Evolutionary conservation across 352 stramenopile species (phyloP), one percentile per base, ranked within the genome.

Genomic region (Phytopythium kandeliae): DNA sequence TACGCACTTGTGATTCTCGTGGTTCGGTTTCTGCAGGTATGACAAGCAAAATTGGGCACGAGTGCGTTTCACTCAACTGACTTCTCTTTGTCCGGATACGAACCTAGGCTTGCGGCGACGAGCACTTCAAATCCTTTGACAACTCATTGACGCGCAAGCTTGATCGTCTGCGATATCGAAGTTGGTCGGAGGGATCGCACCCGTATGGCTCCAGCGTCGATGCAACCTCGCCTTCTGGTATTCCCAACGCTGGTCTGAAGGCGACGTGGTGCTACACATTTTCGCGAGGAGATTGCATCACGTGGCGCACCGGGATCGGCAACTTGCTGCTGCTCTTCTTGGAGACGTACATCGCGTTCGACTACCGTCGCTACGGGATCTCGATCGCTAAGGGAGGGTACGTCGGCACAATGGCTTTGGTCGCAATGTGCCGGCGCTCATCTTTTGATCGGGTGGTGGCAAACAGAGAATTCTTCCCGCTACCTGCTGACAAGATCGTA

Each of bases 1-100:
- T 98, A 98, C 53, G 94, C 92, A 22, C 73, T 99, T 16, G 96
- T 98, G 28, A 65, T 99, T 15, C 71, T 99, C 62, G 86, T 96
- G 31, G 86, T 97, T 40, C 88, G 95, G 19, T 99, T 98, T 62
- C 83, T 97, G 24, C 86, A 96, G 67, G 83, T 93, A 63, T 21
- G 58, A 1, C 38, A 4, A 9, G 11, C 3, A 11, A 26, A 19
- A 7, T 15, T 4, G 33, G 9, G 19, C 10, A 19, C 22, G 44
- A 11, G 13, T n/a, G n/a, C n/a, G n/a, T n/a, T n/a, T n/a, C n/a
- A n/a, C n/a, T n/a, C 21, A 22, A 6, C 8, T 38, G 4, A 42
- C 10, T 15, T 52, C 4, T 16, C 3, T 30, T 16, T 48, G 5
- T 17, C 22, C 30, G 21, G 3, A 19, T 4, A 36, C 58, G 19